A percentile compares a stretch with the other conserved stretches of the same genome.
Evolutionary conservation across 1,284 basidiomycete species (phyloP).

Genomic region (Cryptococcus sp.): DNA sequence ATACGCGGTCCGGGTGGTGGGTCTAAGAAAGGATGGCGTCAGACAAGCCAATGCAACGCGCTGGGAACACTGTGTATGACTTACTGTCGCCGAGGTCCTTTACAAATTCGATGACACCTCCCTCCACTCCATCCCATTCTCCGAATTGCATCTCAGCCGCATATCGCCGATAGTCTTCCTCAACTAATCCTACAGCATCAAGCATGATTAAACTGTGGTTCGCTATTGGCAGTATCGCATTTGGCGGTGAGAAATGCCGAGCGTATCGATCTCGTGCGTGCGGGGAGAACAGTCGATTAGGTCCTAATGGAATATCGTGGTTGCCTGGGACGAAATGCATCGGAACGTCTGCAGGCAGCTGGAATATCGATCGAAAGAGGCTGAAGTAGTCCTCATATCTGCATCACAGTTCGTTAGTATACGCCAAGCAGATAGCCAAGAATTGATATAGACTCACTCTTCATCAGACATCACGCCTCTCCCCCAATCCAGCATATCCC

Average conservation of each 20-base stretch:
- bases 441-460: slow-evolving; percentile 62
- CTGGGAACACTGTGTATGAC: background rate
- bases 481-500: slow-evolving; percentile 75
- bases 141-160: slow-evolving; percentile 58
- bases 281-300: slow-evolving; percentile 60
- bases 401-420: slow-evolving; percentile 1
- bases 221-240: slow-evolving; percentile 56
- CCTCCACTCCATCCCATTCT: slow-evolving; percentile 61
- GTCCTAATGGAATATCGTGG: slow-evolving; percentile 75
- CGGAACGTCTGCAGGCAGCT: slow-evolving; percentile 52
- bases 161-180: slow-evolving; percentile 72
- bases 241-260: slow-evolving; percentile 55
- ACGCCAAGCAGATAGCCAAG: background rate
- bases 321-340: slow-evolving; percentile 79
- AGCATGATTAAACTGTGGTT: slow-evolving; percentile 74
- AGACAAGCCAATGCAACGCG: too few relatives aligned
- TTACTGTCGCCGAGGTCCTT: slow-evolving; percentile 61
- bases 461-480: slow-evolving; percentile 61
- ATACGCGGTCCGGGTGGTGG: slow-evolving; percentile 60
- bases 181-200: slow-evolving; percentile 71
- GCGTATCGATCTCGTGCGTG: slow-evolving; percentile 65
- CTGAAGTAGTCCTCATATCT: slow-evolving; percentile 66
- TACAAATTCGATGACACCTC: slow-evolving; percentile 72
- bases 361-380: slow-evolving; percentile 68
- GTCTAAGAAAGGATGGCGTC: slow-evolving; percentile 23